These are phyloP conservation scores for Evansstolkia leycettana DNA, from an alignment of 495 filamentous ascomycete species.

Conservation along the genomic window DNA sequence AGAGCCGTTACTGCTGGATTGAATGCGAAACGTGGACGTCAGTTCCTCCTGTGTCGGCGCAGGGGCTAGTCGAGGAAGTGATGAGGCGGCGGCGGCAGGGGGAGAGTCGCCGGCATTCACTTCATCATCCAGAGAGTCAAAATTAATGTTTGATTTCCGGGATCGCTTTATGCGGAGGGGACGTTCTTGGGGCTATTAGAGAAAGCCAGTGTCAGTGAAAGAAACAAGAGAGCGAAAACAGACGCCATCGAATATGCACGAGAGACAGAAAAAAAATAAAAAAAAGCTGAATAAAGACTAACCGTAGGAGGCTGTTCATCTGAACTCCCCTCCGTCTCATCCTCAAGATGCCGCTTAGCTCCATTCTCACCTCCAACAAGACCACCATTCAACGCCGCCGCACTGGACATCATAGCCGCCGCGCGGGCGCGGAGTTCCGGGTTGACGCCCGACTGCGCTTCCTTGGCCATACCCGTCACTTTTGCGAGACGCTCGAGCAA, in stretches of 20 bases:
- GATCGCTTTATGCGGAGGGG: slow-evolving; percentile 80
- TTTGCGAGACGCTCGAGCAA: slow-evolving; percentile 79
- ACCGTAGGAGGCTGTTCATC: slow-evolving; percentile 37
- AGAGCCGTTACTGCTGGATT: slow-evolving; percentile 17
- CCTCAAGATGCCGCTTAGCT: slow-evolving; percentile 19
- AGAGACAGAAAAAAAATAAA: neutral
- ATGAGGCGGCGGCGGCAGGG: slow-evolving; percentile 4
- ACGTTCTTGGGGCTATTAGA: slow-evolving; percentile 74
- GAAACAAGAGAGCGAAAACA: neutral
- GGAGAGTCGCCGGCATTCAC: neutral
- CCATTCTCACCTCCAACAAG: slow-evolving; percentile 9
- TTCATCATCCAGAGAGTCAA: slow-evolving; percentile 13
- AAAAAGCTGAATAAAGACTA: too few species aligned
- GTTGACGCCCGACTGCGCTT: slow-evolving; percentile 23
- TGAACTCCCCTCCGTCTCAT: slow-evolving; percentile 37
- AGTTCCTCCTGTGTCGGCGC: slow-evolving; percentile 30
- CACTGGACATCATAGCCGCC: slow-evolving; percentile 20
- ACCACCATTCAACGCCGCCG: slow-evolving; percentile 10
- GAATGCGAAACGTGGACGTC: slow-evolving; percentile 30
- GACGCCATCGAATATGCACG: too few species aligned
- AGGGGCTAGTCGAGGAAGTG: slow-evolving; percentile 27
- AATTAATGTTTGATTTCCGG: slow-evolving; percentile 31
- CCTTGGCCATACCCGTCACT: slow-evolving; percentile 60
- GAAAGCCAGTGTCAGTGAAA: neutral
- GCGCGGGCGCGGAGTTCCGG: slow-evolving; percentile 26